These are phyloP conservation scores for Candida jianshihensis DNA, from an alignment of 805 yeast genomes.

Conservation along the genomic window DNA sequence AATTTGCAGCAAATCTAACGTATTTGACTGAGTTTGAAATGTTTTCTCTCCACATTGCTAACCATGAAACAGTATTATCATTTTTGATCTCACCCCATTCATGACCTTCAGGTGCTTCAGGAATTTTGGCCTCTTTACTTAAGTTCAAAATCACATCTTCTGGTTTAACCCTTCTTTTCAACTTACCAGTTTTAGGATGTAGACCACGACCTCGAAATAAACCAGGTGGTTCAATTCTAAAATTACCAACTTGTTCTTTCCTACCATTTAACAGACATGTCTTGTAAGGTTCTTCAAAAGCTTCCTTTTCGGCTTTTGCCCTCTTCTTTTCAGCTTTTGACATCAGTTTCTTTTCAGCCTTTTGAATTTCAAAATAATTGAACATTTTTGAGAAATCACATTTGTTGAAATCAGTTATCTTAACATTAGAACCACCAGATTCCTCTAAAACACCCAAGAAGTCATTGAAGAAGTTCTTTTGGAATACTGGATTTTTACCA, in stretches of 20 bases:
- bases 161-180: conserved; percentile 80
- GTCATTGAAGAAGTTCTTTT: conserved; percentile 79
- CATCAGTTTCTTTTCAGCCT: conserved; percentile 65
- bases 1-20: conserved; percentile 85
- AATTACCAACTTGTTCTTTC: conserved; percentile 88
- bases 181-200: conserved; percentile 91
- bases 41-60: conserved; percentile 96
- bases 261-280: conserved; percentile 80
- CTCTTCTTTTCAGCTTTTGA: conserved; percentile 70
- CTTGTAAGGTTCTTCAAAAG: conserved; percentile 72
- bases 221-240: conserved; percentile 94
- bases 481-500: conserved; percentile 80
- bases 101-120: conserved; percentile 83
- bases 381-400: conserved; percentile 76
- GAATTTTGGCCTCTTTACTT: conserved; percentile 64
- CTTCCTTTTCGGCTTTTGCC: conserved; percentile 65
- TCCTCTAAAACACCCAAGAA: conserved; percentile 64
- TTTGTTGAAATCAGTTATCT: conserved; percentile 50
- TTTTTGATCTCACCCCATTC: conserved; percentile 85
- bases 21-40: conserved; percentile 78
- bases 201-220: conserved; percentile 94
- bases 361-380: conserved; percentile 59
- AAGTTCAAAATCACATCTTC: conserved; percentile 85
- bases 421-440: conserved; percentile 55
- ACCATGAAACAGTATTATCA: conserved; percentile 89